Evolutionary conservation across 768 basidiomycete genomes (phyloP), one percentile per base, ranked within the genome.

Genomic region (Kwoniella sp.): DNA sequence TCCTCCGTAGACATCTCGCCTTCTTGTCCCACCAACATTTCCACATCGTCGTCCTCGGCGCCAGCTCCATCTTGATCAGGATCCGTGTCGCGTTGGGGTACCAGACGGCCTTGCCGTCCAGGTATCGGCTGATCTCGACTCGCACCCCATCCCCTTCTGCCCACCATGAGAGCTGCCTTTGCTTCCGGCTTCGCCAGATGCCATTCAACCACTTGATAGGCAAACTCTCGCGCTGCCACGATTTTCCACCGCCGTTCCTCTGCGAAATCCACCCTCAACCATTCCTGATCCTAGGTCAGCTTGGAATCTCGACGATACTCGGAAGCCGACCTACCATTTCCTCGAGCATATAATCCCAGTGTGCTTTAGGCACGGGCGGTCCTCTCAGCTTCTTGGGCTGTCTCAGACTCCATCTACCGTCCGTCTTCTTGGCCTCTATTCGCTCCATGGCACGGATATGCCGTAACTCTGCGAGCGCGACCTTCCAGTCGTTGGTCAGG

Each of bases 321-420:
- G 37, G 5, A 33, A 10, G n/a, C 32, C n/a, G 32, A n/a, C n/a
- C n/a, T n/a, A n/a, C n/a, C 90, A 96, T 90, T 75, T 99, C 95
- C 56, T 98, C 93, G 73, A 99, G 75, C 28, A 99, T 78, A 73
- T 91, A 87, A 70, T 98, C 95, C 89, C 89, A 92, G 67, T 96
- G 90, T 0, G 85, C 83, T 38, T 71, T 66, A 2, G 78, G 77
- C 1, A 84, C 83, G 19, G 85, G 83, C 15, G 90, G 79, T 25
- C 83, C 86, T 53, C 87, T 80, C 67, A 92, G 88, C 74, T 91
- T 93, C 75, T 93, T 96, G 9, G 91, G 90, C 67, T 99, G 95
- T 46, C 93, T 78, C 63, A 93, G 88, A 60, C 87, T 86, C 93
- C 95, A 99, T 29, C 82, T 78, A 3, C 84, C 84, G 10, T 80